Conservation (phyloP, 768 basidiomycete genomes). For the Hypholoma fasciculare region DNA sequence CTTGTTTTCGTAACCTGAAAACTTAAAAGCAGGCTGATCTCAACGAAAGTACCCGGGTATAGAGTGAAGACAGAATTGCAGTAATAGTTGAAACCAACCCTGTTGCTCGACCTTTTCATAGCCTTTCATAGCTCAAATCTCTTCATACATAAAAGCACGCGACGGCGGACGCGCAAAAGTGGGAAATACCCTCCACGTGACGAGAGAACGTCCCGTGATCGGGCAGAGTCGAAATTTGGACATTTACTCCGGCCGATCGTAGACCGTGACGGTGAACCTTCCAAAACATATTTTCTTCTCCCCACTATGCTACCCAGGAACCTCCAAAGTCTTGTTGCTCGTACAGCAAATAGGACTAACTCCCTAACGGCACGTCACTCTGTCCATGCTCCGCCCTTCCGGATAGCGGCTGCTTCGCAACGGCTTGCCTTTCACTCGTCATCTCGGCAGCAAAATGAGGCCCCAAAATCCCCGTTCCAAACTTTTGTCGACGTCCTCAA, state of each 20-base stretch:
- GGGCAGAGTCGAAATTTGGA: constrained; percentile 24
- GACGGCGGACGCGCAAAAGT: neutral
- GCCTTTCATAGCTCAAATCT: neutral
- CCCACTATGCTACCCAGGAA: constrained; percentile 43
- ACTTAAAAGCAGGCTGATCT: no score
- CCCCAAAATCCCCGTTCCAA: constrained; percentile 90
- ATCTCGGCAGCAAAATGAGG: constrained; percentile 56
- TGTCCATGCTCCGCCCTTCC: constrained; percentile 35
- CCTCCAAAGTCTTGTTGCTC: constrained; percentile 37
- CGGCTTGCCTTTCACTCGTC: constrained; percentile 66
- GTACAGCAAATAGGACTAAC: constrained; percentile 32
- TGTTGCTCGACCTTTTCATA: no score
- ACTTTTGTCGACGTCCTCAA: constrained; percentile 93
- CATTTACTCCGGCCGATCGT: constrained; percentile 11
- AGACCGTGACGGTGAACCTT: constrained; percentile 12
- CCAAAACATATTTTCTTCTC: constrained; percentile 7
- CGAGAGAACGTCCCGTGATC: constrained; percentile 4
- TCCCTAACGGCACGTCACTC: constrained; percentile 20
- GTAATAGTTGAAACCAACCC: no score
- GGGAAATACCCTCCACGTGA: neutral
- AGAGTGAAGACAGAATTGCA: no score
- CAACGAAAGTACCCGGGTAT: no score
- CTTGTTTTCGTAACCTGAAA: no score
- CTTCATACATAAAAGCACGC: neutral
- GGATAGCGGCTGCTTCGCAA: constrained; percentile 32